Evolutionary conservation across 2,329 filamentous ascomycete species (phyloP).

Genomic region (Raffaelea ambrosiae): DNA sequence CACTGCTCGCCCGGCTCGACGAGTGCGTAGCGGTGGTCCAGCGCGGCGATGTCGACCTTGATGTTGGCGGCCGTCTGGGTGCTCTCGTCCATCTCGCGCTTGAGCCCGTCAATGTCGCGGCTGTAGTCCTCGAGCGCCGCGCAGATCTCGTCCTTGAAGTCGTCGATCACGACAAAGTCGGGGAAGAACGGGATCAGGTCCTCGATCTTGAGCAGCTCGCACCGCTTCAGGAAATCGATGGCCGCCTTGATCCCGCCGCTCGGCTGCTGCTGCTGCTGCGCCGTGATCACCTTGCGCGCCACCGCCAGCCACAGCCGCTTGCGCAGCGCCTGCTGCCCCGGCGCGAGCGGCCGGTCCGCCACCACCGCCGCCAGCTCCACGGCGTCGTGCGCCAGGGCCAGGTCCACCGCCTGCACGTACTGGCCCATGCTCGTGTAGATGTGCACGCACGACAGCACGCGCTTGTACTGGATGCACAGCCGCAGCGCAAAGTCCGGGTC

Average conservation of each 20-base stretch:
- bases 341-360: constrained; percentile 71
- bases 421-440: constrained; percentile 97
- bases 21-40: constrained; percentile 88
- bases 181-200: constrained; percentile 98
- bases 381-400: constrained; percentile 82
- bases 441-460: constrained; percentile 89
- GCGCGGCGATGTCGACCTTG: constrained; percentile 74
- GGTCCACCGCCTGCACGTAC: constrained; percentile 84
- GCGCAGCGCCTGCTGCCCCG: constrained; percentile 59
- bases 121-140: constrained; percentile 87
- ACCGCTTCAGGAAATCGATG: constrained; percentile 86
- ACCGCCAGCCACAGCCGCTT: constrained; percentile 96
- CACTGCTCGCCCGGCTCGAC: constrained; percentile 95
- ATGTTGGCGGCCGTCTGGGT: constrained; percentile 85
- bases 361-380: constrained; percentile 85
- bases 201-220: constrained; percentile 87
- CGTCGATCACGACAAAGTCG: constrained; percentile 96
- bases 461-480: constrained; percentile 87
- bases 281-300: constrained; percentile 83
- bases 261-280: constrained; percentile 69
- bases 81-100: constrained; percentile 92
- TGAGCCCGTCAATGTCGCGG: constrained; percentile 78
- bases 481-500: constrained; percentile 95
- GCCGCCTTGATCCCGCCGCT: constrained; percentile 79
- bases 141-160: constrained; percentile 99